Percentiles rank a stretch among this genome's conserved stretches.
phyloP scores from a whole-genome alignment of 306 rosid species.

The Astragalus glycyphyllos region DNA sequence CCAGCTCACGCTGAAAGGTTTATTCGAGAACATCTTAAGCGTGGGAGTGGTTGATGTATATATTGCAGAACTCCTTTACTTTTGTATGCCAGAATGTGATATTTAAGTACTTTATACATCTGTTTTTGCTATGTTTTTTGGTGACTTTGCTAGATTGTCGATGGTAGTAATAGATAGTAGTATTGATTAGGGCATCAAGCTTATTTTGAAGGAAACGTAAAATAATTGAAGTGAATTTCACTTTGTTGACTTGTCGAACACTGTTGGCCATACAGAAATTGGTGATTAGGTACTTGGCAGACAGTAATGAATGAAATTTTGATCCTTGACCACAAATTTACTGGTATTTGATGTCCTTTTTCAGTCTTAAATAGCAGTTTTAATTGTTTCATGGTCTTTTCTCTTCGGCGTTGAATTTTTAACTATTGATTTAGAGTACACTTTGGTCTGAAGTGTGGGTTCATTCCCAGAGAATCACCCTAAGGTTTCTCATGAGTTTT shows the following conservation, averaged over 20 bases:
- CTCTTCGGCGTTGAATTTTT: constrained; percentile 1
- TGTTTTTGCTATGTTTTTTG: constrained; percentile 3
- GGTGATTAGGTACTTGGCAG: constrained; percentile 35
- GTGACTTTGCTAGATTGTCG: constrained; percentile 47
- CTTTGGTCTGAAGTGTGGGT: constrained; percentile 32
- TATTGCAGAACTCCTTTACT: constrained; percentile 36
- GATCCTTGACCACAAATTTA: constrained; percentile 13
- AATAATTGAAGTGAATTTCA: constrained; percentile 53
- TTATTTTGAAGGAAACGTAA: constrained; percentile 47
- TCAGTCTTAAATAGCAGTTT: background rate
- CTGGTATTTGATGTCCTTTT: constrained; percentile 7
- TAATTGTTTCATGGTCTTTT: constrained; percentile 5
- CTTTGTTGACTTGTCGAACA: constrained; percentile 57
- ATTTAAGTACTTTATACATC: constrained; percentile 31
- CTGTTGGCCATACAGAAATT: constrained; percentile 42
- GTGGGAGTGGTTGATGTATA: constrained; percentile 61
- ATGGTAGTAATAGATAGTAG: constrained; percentile 53
- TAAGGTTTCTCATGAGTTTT: too few relatives aligned
- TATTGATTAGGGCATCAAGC: constrained; percentile 44
- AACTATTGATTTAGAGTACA: background rate
- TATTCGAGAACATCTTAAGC: constrained; percentile 80
- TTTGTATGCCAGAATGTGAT: constrained; percentile 26
- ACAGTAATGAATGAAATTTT: constrained; percentile 31
- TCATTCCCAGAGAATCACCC: constrained; percentile 18
- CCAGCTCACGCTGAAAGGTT: constrained; percentile 79